Conservation (phyloP, 1,139 yeast genomes). For the Yamadazyma atmosphaerica region DNA sequence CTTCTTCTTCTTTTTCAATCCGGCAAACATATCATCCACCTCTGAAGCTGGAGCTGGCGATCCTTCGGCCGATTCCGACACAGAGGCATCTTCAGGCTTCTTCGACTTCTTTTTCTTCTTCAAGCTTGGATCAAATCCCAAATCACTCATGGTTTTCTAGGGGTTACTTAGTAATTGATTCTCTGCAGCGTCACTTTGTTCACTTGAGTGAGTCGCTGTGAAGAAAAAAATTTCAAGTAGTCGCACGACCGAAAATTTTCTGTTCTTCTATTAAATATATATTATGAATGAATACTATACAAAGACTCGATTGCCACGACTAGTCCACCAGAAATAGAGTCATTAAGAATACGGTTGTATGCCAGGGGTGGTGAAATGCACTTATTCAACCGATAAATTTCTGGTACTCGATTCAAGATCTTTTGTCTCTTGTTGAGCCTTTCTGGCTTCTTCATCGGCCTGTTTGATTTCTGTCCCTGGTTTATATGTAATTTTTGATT, state of each 20-base stretch:
- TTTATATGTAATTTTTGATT: constrained; percentile 46
- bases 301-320: too few relatives aligned
- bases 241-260: constrained; percentile 10
- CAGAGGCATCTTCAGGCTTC: constrained; percentile 40
- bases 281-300: background rate
- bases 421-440: constrained; percentile 22
- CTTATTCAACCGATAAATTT: constrained; percentile 5
- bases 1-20: constrained; percentile 56
- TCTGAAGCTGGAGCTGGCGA: constrained; percentile 33
- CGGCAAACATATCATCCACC: constrained; percentile 54
- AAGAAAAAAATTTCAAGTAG: constrained; percentile 14
- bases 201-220: constrained; percentile 5
- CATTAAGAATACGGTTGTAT: too few relatives aligned
- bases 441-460: constrained; percentile 42
- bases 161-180: background rate
- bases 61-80: constrained; percentile 28
- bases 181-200: background rate
- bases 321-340: too few relatives aligned
- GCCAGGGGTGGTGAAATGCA: background rate
- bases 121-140: constrained; percentile 75
- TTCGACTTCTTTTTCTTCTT: constrained; percentile 85
- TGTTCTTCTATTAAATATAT: background rate
- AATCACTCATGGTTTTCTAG: constrained; percentile 44
- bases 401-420: constrained; percentile 13
- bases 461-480: constrained; percentile 52